Conservation (phyloP, 306 rosid genomes). For the Dicorynia guianensis region DNA sequence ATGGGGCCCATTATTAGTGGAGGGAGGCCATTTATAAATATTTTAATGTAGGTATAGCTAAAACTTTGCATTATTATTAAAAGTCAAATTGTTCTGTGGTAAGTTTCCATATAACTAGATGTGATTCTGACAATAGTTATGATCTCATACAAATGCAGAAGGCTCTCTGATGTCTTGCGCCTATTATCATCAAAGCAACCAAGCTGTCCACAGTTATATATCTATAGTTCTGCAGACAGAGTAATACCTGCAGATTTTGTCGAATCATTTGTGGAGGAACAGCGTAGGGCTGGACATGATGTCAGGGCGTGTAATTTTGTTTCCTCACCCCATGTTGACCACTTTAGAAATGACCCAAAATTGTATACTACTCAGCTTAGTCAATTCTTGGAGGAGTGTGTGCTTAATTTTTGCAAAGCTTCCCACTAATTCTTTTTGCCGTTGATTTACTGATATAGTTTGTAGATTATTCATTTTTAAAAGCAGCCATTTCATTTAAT, state of each 20-base stretch:
- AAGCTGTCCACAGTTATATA: slow-evolving; percentile 87
- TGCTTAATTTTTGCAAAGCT: slow-evolving; percentile 59
- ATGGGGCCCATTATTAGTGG: neutral
- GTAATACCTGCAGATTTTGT: slow-evolving; percentile 88
- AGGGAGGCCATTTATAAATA: neutral
- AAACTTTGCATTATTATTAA: slow-evolving; percentile 16
- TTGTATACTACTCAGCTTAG: slow-evolving; percentile 82
- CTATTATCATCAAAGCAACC: slow-evolving; percentile 81
- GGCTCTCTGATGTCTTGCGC: slow-evolving; percentile 86
- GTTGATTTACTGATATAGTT: slow-evolving; percentile 15
- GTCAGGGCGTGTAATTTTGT: slow-evolving; percentile 95
- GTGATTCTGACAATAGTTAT: neutral
- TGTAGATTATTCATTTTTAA: slow-evolving; percentile 48
- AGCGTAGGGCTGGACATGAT: slow-evolving; percentile 77
- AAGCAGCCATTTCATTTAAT: slow-evolving; percentile 37
- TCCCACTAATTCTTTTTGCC: slow-evolving; percentile 42
- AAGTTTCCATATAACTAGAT: slow-evolving; percentile 14
- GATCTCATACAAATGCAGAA: slow-evolving; percentile 59
- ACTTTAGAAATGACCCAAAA: slow-evolving; percentile 88
- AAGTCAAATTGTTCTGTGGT: neutral
- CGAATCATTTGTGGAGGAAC: slow-evolving; percentile 83
- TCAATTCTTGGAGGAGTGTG: slow-evolving; percentile 81
- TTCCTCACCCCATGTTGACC: slow-evolving; percentile 97
- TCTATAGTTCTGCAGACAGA: slow-evolving; percentile 91
- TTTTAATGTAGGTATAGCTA: neutral